A percentile compares a stretch with the other conserved stretches of the same genome.
phyloP scores from a whole-genome alignment of 352 stramenopile genomes.

The Thraustochytrium sp. region DNA sequence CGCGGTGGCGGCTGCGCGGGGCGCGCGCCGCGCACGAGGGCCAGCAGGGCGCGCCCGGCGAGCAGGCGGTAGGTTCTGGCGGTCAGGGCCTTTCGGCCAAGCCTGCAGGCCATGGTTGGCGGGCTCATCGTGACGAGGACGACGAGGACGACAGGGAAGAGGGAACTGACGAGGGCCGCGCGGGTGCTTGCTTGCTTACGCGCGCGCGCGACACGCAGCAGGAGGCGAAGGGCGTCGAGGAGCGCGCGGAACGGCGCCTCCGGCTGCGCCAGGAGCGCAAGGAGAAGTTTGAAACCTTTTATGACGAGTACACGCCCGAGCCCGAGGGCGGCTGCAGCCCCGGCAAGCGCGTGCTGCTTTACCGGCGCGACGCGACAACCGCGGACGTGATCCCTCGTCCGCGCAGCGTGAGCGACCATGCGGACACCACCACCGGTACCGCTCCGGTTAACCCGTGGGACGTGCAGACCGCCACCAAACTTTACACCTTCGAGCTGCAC shows the following conservation, averaged over 20 bases:
- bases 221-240: neutral
- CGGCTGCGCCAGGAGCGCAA: neutral
- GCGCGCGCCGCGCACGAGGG: neutral
- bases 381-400: neutral
- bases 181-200: neutral
- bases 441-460: neutral
- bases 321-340: constrained; percentile 2
- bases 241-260: neutral
- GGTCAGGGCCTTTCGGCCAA: no score
- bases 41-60: neutral
- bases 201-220: neutral
- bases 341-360: neutral
- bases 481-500: neutral
- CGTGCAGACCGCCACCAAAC: neutral
- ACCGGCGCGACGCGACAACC: neutral
- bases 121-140: neutral
- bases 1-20: no score
- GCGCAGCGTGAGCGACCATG: no score
- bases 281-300: neutral
- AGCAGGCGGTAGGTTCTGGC: neutral
- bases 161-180: neutral
- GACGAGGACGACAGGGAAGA: neutral
- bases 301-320: neutral
- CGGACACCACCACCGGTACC: no score
- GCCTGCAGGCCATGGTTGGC: no score